Base-by-base conservation (phyloP, 2,329 filamentous ascomycete species). In the Cladosporium oxysporum region DNA sequence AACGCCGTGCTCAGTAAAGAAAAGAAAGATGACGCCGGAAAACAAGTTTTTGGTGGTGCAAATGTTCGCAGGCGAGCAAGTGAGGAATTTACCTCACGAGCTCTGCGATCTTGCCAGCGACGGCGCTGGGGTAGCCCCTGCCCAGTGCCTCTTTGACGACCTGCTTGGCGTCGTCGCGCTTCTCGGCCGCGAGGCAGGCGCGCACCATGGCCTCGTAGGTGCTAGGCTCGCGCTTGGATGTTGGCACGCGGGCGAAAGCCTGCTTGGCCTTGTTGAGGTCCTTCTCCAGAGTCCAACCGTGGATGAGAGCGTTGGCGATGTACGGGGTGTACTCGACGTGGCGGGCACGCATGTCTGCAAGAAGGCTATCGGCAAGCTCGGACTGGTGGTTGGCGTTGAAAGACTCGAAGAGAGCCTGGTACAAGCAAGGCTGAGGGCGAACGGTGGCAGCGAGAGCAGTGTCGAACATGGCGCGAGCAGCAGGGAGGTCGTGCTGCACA, bases 161-260 rank as follows among this genome's bases (percentile, higher is more conserved):
- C 12, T 76, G 80, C 80, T 92, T 88, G 47, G 95, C 95, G 66
- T 86, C 84, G 58, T 88, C 85, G 37, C 91, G 89, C 76, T 96
- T 88, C 76, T 96, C 92, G 3, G 90, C 90, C 12, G 92, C 88
- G 64, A 99, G 87, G 80, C 90, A 97, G 0, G 95, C 95, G 55
- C 95, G 87, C 5, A 93, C 97, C 95, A 99, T 99, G 49, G 94
- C 93, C 81, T 99, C 95, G 78, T 99, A 99, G 5, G 95, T 99
- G 83, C 93, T 97, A 3, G 95, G 95, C 82, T 99, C 95, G 66
- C 95, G 89, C 81, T 90, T 93, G 64, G 88, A 86, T 31, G 87
- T 85, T 10, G 89, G 87, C 3, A 99, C 89, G n/a, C 86, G 84
- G 66, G 91, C 85, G 76, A 96, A 99, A 68, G 97, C 88, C 28